phyloP scores from a whole-genome alignment of 345 rosid genomes.

The Erucastrum elatum region DNA sequence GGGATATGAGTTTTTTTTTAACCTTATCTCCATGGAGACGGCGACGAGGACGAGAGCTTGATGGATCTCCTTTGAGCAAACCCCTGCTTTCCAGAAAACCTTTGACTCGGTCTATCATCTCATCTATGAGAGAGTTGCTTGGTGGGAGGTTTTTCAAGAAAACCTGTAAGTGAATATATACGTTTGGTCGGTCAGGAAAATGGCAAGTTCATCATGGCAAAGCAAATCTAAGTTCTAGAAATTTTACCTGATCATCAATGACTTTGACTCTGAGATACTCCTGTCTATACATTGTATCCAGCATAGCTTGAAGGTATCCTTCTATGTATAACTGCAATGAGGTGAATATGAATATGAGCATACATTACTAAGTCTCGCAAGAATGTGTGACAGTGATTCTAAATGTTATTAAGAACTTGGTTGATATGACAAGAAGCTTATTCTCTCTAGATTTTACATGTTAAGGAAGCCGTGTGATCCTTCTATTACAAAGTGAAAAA shows the following conservation, averaged over 20 bases:
- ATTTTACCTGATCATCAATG: constrained; percentile 78
- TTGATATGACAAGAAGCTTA: neutral
- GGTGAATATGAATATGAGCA: constrained; percentile 1
- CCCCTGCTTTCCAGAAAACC: constrained; percentile 85
- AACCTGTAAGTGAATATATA: constrained; percentile 49
- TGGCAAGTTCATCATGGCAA: neutral
- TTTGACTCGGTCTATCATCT: constrained; percentile 87
- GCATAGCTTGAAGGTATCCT: constrained; percentile 96
- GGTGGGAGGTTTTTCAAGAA: constrained; percentile 88
- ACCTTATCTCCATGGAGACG: constrained; percentile 78
- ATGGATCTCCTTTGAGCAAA: constrained; percentile 82
- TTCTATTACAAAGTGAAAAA: neutral
- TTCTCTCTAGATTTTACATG: neutral
- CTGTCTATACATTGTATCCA: constrained; percentile 83
- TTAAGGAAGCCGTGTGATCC: neutral
- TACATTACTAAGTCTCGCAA: constrained; percentile 17
- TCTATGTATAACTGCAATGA: constrained; percentile 77
- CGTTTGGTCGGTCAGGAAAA: constrained; percentile 14
- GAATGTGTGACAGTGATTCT: constrained; percentile 18
- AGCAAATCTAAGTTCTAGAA: neutral
- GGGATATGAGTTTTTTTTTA: constrained; percentile 1
- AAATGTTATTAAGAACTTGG: neutral
- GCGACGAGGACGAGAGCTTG: constrained; percentile 61
- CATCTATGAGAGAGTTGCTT: constrained; percentile 77
- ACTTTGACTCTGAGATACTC: constrained; percentile 93